Base-by-base conservation (phyloP, 2,329 filamentous ascomycete genomes). In the Trichophyton mentagrophytes region DNA sequence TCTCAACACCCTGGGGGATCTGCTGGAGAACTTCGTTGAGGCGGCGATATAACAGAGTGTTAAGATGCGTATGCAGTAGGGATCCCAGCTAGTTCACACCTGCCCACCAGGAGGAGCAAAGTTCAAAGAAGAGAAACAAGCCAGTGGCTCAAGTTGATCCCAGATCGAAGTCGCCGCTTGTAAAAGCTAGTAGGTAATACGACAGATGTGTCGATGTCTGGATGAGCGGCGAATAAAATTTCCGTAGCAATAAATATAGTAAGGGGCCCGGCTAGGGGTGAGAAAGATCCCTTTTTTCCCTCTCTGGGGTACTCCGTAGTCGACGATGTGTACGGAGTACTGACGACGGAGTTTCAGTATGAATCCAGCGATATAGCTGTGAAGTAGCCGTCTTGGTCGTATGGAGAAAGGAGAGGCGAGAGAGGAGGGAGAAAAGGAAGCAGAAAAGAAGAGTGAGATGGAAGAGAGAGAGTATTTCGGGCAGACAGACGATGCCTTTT, bases 401-500 rank as follows among this genome's bases (percentile, higher is more conserved):
- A 53, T 13, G 56, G 6, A 58, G 56, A 44, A 44, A 44, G 15
- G n/a, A 15, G 40, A 44, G n/a, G 40, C 4, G 40, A 8, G 7
- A n/a, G 40, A 17, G 38, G n/a, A 20, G n/a, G 15, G n/a, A n/a
- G 40, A 9, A 36, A 27, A 13, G 11, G 7, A 25, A 58, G 38
- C 25, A 20, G 17, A 15, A 58, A 20, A 47, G 38, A 33, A 46
- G 42, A 27, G 17, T 4, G 15, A 47, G 38, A 58, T 38, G 7
- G 38, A 30, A 57, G 36, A 57, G 9, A 8, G 51, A 38, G 53
- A 38, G 27, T 9, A 13, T 20, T 17, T 38, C 15, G 11, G 27
- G 53, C 30, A 42, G 30, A 58, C 40, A 40, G 56, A 58, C 11
- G 40, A 58, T 42, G 51, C 51, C 51, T 55, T 55, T 55, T 55